Conservation (phyloP, 169 alveolate species). For the Plasmodium chabaudi region DNA sequence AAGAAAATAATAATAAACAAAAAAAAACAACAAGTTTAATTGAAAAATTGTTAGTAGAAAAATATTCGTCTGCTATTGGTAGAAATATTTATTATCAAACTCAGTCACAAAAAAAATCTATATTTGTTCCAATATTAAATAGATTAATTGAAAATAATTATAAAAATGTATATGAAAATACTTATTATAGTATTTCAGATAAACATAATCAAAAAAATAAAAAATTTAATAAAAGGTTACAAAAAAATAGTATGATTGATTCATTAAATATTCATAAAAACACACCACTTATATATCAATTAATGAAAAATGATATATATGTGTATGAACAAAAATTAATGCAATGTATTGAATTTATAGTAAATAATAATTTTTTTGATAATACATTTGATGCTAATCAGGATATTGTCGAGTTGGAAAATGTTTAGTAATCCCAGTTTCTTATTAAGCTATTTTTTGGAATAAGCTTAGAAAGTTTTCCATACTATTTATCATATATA, state of each 20-base stretch:
- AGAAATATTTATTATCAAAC: constrained; percentile 26
- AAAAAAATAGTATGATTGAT: constrained; percentile 16
- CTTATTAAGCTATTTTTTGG: too few species aligned
- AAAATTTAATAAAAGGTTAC: neutral
- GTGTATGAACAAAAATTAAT: constrained; percentile 57
- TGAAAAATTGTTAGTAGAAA: constrained; percentile 71
- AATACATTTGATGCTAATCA: neutral
- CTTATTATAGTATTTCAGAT: constrained; percentile 26
- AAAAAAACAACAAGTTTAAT: constrained; percentile 72
- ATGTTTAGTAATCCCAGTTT: neutral
- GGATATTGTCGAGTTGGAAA: constrained; percentile 2
- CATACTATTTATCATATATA: too few species aligned
- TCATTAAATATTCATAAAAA: constrained; percentile 61
- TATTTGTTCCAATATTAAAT: constrained; percentile 48
- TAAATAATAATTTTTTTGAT: constrained; percentile 65
- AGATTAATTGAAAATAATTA: constrained; percentile 7
- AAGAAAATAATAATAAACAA: constrained; percentile 17
- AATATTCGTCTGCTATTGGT: constrained; percentile 65
- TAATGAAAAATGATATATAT: constrained; percentile 72
- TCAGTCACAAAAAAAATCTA: constrained; percentile 38
- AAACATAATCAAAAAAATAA: neutral
- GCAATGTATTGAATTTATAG: constrained; percentile 48
- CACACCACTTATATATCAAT: constrained; percentile 67
- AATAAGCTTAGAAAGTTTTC: too few species aligned
- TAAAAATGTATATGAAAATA: constrained; percentile 37